A percentile compares a stretch with the other conserved stretches of the same genome.
phyloP scores from a whole-genome alignment of 2,329 filamentous ascomycete genomes.

The Ophiostoma sp. region DNA sequence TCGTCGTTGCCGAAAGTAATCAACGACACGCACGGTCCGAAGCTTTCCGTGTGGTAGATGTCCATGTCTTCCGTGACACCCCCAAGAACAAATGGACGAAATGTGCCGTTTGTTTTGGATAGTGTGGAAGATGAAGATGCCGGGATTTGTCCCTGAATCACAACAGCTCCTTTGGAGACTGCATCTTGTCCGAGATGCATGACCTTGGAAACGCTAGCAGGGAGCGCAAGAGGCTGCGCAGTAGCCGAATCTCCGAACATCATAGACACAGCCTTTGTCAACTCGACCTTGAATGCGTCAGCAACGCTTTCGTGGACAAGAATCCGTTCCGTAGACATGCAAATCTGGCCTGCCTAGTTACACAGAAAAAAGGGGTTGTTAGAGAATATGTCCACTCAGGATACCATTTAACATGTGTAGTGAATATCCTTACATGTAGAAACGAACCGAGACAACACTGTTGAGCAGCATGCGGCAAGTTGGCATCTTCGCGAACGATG shows the following conservation, averaged over 20 bases:
- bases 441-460: slow-evolving; percentile 71
- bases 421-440: slow-evolving; percentile 43
- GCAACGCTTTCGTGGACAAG: slow-evolving; percentile 53
- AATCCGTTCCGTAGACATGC: slow-evolving; percentile 81
- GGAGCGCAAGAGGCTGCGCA: not conserved
- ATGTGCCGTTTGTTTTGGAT: too few relatives aligned
- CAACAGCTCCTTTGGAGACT: not conserved
- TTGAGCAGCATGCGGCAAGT: slow-evolving; percentile 68
- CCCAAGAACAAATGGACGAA: slow-evolving; percentile 62
- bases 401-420: too few relatives aligned
- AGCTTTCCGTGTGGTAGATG: slow-evolving; percentile 72
- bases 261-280: slow-evolving; percentile 32
- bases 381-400: too few relatives aligned
- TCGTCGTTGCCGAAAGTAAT: slow-evolving; percentile 67
- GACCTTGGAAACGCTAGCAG: not conserved
- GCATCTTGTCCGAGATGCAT: not conserved
- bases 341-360: slow-evolving; percentile 70
- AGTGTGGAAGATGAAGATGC: too few relatives aligned
- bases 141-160: not conserved
- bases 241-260: not conserved
- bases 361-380: too few relatives aligned
- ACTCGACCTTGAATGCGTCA: slow-evolving; percentile 47
- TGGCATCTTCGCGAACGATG: slow-evolving; percentile 77
- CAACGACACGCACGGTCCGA: slow-evolving; percentile 72
- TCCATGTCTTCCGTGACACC: slow-evolving; percentile 69